A percentile compares a stretch with the other conserved stretches of the same genome.
Conservation (phyloP, 192 early-diverging fungal genomes). For the Lobosporangium transversale region DNA sequence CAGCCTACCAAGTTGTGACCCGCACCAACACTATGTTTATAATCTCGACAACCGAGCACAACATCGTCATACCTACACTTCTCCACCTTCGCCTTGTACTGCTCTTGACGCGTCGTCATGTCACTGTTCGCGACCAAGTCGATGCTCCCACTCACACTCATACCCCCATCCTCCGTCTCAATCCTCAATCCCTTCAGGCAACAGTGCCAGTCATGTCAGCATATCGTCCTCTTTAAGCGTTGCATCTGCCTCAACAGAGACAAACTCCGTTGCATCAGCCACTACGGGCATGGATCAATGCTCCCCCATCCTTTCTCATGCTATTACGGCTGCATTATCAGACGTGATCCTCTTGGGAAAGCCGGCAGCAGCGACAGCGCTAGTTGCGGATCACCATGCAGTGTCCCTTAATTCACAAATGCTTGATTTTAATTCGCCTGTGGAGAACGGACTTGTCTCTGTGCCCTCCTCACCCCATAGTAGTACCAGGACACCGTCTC, state of each 20-base stretch:
- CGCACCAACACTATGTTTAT: too few relatives aligned
- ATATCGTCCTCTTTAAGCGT: not conserved
- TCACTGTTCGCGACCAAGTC: conserved; percentile 1
- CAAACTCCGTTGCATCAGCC: not conserved
- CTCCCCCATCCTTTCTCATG: conserved; percentile 23
- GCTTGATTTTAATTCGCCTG: not conserved
- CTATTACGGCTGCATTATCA: conserved; percentile 4
- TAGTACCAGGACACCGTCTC: not conserved
- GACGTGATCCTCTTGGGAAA: conserved; percentile 5
- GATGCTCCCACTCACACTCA: not conserved
- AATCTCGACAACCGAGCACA: conserved; percentile 1
- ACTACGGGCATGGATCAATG: conserved; percentile 36
- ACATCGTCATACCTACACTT: conserved; percentile 2
- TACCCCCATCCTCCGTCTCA: not conserved
- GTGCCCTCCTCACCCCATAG: conserved; percentile 1
- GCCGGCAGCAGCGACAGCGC: conserved; percentile 6
- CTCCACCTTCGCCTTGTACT: conserved; percentile 19
- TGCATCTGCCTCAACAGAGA: not conserved
- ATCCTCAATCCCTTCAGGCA: not conserved
- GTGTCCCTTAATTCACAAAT: not conserved
- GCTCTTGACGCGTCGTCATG: conserved; percentile 23
- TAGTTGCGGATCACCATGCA: too few relatives aligned
- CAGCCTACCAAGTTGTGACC: not conserved
- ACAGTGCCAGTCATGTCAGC: not conserved
- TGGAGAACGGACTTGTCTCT: not conserved